Conservation (phyloP, 2,329 filamentous ascomycete species). For the Paecilomyces formosus region DNA sequence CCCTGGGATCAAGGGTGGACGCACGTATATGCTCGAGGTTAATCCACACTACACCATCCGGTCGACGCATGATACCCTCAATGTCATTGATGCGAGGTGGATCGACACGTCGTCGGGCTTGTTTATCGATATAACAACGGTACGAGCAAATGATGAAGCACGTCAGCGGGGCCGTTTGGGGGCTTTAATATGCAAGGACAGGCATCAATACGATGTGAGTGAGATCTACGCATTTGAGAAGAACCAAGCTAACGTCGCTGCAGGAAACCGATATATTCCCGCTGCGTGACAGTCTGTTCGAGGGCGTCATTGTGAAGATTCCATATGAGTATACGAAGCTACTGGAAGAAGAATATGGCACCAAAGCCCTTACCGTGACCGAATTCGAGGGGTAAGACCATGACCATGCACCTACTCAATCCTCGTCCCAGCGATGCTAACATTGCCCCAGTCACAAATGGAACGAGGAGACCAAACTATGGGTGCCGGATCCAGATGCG, state of each 20-base stretch:
- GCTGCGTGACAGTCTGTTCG: slow-evolving; percentile 47
- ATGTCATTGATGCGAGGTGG: slow-evolving; percentile 55
- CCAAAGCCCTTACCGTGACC: slow-evolving; percentile 39
- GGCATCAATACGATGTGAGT: slow-evolving; percentile 43
- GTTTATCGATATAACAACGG: slow-evolving; percentile 56
- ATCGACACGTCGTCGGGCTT: slow-evolving; percentile 53
- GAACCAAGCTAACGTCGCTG: background rate
- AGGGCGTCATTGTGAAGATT: slow-evolving; percentile 46
- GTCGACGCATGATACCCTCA: slow-evolving; percentile 39
- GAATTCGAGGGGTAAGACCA: slow-evolving; percentile 34
- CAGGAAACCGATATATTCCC: slow-evolving; percentile 49
- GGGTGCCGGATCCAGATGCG: slow-evolving; percentile 17
- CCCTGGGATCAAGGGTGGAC: slow-evolving; percentile 23
- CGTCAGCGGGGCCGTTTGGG: slow-evolving; percentile 31
- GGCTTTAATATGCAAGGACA: slow-evolving; percentile 50
- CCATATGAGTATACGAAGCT: slow-evolving; percentile 51
- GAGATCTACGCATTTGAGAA: background rate
- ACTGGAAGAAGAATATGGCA: slow-evolving; percentile 49
- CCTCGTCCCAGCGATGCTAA: slow-evolving; percentile 1
- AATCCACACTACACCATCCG: slow-evolving; percentile 49
- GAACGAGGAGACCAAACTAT: slow-evolving; percentile 21
- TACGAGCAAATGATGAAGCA: slow-evolving; percentile 40
- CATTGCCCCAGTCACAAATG: slow-evolving; percentile 23
- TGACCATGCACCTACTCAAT: too few species aligned
- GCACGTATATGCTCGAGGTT: slow-evolving; percentile 51